Evolutionary conservation across 2,329 filamentous ascomycete species (phyloP).

Genomic region (Fusarium phyllophilum): DNA sequence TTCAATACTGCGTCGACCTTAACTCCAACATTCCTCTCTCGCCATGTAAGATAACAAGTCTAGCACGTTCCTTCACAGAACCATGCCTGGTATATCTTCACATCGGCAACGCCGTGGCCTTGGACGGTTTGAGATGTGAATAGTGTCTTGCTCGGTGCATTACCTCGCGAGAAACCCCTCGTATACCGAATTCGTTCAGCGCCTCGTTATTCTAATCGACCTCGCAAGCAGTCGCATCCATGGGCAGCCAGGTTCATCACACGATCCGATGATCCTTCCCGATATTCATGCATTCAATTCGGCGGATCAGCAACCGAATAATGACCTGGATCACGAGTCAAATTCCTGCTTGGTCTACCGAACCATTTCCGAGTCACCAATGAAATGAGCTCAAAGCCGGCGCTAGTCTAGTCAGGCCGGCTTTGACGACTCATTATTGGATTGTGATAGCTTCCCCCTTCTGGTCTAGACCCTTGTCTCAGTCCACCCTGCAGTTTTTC

Average conservation of each 20-base stretch:
- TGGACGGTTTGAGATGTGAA: not conserved
- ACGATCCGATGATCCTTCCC: not conserved
- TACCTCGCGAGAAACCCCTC: not conserved
- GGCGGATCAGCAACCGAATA: conserved; percentile 9
- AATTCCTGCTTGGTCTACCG: not conserved
- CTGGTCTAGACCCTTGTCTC: not conserved
- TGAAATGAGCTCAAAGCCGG: not conserved
- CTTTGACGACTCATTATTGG: not conserved
- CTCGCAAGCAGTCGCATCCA: no score
- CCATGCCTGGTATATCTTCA: not conserved
- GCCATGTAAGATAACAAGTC: no score
- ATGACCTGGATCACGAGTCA: not conserved
- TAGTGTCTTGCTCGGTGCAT: not conserved
- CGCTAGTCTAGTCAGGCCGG: not conserved
- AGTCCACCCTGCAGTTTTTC: not conserved
- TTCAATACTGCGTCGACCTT: accelerated
- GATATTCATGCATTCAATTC: not conserved
- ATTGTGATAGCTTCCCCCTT: accelerated
- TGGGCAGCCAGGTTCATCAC: not conserved
- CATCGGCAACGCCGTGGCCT: not conserved
- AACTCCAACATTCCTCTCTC: accelerated
- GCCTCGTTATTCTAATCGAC: not conserved
- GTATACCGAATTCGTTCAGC: no score
- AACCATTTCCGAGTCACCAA: not conserved
- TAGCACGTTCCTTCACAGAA: no score